Percentiles rank a stretch among this genome's conserved stretches.
phyloP scores from a whole-genome alignment of 169 alveolate genomes.

The Plasmodium vivax region DNA sequence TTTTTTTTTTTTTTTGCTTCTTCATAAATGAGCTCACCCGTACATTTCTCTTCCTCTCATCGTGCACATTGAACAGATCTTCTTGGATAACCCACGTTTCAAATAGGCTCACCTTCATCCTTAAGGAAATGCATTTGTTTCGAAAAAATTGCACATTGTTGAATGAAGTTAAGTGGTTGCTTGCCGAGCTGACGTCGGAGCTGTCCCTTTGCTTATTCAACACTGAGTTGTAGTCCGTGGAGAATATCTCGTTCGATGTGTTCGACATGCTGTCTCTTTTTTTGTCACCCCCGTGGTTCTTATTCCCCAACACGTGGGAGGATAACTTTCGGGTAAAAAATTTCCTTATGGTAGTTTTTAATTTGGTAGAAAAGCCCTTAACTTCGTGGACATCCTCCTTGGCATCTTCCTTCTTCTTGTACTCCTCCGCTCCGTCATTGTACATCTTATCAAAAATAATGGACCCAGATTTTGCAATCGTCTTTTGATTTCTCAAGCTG shows the following conservation, averaged over 20 bases:
- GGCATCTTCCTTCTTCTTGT: constrained; percentile 18
- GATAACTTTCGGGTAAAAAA: constrained; percentile 56
- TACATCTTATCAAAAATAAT: constrained; percentile 1
- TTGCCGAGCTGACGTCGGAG: not conserved
- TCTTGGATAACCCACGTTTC: constrained; percentile 65
- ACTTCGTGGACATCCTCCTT: not conserved
- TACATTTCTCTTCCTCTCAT: not conserved
- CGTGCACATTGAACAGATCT: not conserved
- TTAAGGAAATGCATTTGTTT: constrained; percentile 10
- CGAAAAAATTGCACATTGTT: not conserved
- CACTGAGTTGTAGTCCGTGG: not conserved
- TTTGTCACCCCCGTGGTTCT: not conserved
- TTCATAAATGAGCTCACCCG: constrained; percentile 29
- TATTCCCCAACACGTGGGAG: not conserved
- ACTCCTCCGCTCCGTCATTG: not conserved
- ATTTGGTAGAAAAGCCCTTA: constrained; percentile 44
- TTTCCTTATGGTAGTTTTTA: constrained; percentile 58
- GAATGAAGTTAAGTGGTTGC: not conserved
- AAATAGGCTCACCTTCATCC: constrained; percentile 7
- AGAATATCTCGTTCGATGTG: not conserved
- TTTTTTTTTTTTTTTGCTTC: not conserved
- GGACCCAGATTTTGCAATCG: not conserved
- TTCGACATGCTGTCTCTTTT: not conserved
- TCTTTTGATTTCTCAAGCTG: not conserved
- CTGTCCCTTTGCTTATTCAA: not conserved